phyloP scores from a whole-genome alignment of 2,329 filamentous ascomycete genomes.

The Aspergillus sp. region DNA sequence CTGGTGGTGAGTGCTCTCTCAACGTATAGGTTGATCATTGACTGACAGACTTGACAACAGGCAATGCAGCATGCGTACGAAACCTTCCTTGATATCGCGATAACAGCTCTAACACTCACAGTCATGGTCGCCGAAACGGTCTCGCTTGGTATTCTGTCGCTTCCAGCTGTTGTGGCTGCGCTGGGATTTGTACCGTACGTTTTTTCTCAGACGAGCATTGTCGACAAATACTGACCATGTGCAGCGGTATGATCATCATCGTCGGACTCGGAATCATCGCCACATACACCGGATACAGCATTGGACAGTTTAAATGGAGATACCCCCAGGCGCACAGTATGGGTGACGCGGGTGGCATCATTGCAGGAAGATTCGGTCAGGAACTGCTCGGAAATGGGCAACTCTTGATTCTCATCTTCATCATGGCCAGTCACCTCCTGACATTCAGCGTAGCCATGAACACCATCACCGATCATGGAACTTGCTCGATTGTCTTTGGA shows the following conservation, averaged over 20 bases:
- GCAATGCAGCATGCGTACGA: constrained; percentile 33
- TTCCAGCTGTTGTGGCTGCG: constrained; percentile 49
- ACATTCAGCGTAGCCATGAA: constrained; percentile 65
- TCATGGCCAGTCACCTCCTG: constrained; percentile 63
- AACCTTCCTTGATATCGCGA: not conserved
- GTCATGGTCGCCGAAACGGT: constrained; percentile 56
- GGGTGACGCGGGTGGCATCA: constrained; percentile 59
- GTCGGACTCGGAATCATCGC: constrained; percentile 49
- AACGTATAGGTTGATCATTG: constrained; percentile 20
- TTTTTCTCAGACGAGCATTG: not conserved
- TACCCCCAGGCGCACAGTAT: constrained; percentile 59
- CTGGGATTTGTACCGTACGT: constrained; percentile 49
- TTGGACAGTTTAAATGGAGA: constrained; percentile 52
- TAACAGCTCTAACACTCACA: constrained; percentile 5
- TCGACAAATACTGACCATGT: not conserved
- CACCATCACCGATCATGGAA: constrained; percentile 54
- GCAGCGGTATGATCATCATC: constrained; percentile 43
- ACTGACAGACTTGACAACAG: constrained; percentile 38
- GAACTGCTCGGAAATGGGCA: constrained; percentile 59
- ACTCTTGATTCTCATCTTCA: constrained; percentile 59
- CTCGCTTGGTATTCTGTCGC: constrained; percentile 51
- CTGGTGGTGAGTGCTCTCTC: not conserved
- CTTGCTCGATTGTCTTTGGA: constrained; percentile 59
- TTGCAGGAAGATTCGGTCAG: constrained; percentile 56
- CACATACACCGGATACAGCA: constrained; percentile 54